phyloP scores from a whole-genome alignment of 2,329 filamentous ascomycete genomes.

The Epichloe uncinata region DNA sequence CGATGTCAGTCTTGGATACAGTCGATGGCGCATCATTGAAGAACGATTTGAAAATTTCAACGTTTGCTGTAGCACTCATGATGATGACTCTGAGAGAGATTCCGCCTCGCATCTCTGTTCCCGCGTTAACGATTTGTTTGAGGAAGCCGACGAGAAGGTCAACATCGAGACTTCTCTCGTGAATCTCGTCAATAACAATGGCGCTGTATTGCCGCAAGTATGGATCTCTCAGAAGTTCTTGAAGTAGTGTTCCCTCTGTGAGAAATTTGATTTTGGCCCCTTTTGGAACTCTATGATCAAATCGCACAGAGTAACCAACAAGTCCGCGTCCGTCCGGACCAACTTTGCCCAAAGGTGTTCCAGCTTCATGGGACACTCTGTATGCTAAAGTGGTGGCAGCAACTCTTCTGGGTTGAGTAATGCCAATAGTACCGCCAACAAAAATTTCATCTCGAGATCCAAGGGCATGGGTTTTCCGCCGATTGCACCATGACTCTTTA shows the following conservation, averaged over 20 bases:
- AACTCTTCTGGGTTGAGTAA: constrained; percentile 87
- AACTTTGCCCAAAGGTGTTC: constrained; percentile 35
- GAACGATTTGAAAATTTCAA: constrained; percentile 64
- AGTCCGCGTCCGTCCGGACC: constrained; percentile 31
- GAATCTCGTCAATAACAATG: constrained; percentile 89
- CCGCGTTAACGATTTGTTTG: constrained; percentile 55
- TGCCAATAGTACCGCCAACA: constrained; percentile 72
- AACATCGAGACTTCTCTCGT: constrained; percentile 89
- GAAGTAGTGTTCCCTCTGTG: constrained; percentile 90
- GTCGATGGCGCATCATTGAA: constrained; percentile 36
- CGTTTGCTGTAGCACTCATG: constrained; percentile 94
- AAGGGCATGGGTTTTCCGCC: constrained; percentile 37
- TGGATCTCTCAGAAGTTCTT: constrained; percentile 82
- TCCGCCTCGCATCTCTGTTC: constrained; percentile 52
- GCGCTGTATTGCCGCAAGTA: constrained; percentile 75
- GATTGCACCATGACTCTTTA: constrained; percentile 64
- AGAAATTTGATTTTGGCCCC: constrained; percentile 85
- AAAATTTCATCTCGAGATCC: constrained; percentile 27
- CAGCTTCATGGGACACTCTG: constrained; percentile 69
- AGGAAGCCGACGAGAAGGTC: constrained; percentile 84
- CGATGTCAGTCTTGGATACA: constrained; percentile 6
- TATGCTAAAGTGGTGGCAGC: constrained; percentile 84
- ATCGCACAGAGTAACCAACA: constrained; percentile 90
- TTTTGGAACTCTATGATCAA: constrained; percentile 74
- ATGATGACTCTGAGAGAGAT: constrained; percentile 75